phyloP scores from a whole-genome alignment of 2,329 filamentous ascomycete genomes.

The Pseudogymnoascus sp. region DNA sequence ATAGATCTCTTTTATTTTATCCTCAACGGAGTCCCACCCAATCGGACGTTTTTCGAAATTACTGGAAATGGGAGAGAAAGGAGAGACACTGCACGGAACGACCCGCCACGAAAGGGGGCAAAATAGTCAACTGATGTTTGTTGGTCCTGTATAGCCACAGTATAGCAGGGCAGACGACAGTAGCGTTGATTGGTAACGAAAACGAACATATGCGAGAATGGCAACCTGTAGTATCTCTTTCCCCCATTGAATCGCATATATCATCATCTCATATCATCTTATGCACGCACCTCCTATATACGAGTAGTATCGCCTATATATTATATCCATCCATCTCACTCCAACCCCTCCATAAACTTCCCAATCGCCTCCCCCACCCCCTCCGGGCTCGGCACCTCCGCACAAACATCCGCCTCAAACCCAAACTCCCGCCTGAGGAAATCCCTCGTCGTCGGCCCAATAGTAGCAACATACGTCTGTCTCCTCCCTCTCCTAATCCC shows the following conservation, averaged over 20 bases:
- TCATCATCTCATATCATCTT: not conserved
- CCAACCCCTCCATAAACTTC: conserved; percentile 15
- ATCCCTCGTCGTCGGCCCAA: conserved; percentile 84
- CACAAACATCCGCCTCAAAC: conserved; percentile 69
- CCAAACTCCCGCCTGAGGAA: conserved; percentile 57
- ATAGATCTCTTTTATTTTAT: conserved; percentile 7
- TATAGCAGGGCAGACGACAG: not conserved
- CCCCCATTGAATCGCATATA: not conserved
- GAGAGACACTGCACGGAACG: not conserved
- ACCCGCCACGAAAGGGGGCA: not conserved
- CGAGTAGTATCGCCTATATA: not conserved
- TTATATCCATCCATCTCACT: not conserved
- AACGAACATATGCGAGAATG: conserved; percentile 4
- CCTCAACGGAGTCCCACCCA: not conserved
- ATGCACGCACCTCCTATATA: not conserved
- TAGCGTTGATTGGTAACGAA: not conserved
- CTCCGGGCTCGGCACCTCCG: conserved; percentile 71
- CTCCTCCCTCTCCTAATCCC: conserved; percentile 20
- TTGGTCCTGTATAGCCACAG: not conserved
- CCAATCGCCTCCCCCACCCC: conserved; percentile 63
- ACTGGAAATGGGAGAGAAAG: not conserved
- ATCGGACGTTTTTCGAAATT: not conserved
- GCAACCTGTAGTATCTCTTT: conserved; percentile 2
- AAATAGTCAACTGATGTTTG: not conserved
- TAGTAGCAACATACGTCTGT: conserved; percentile 66